Evolutionary conservation across 345 rosid genomes (phyloP).

Genomic region (Nasturtium officinale): DNA sequence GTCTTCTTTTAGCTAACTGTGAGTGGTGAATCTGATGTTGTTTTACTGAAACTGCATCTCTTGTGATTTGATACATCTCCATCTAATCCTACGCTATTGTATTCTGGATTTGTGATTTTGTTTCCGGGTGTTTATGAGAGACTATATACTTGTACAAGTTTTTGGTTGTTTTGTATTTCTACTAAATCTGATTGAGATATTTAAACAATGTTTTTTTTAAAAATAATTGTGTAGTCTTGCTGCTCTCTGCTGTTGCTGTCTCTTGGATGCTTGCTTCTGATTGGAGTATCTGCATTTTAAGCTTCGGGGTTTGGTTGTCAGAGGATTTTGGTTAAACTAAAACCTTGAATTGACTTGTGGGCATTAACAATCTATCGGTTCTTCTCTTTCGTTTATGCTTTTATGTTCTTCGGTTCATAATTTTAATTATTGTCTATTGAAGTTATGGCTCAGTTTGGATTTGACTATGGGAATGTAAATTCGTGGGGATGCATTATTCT

Average conservation of each 20-base stretch:
- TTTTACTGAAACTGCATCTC: slow-evolving; percentile 6
- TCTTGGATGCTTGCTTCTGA: slow-evolving; percentile 53
- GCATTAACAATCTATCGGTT: background rate
- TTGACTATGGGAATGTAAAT: slow-evolving; percentile 41
- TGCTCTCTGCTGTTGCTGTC: slow-evolving; percentile 47
- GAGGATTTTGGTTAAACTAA: too few species aligned
- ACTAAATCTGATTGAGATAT: background rate
- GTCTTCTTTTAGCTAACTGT: background rate
- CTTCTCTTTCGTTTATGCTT: slow-evolving; percentile 30
- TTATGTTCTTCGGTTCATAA: slow-evolving; percentile 16
- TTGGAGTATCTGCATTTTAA: background rate
- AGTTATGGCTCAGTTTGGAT: slow-evolving; percentile 24
- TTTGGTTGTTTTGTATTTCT: background rate
- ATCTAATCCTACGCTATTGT: slow-evolving; percentile 1
- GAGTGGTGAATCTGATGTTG: background rate
- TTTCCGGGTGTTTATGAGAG: background rate
- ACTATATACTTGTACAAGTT: background rate
- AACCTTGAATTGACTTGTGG: slow-evolving; percentile 1
- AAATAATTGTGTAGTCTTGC: slow-evolving; percentile 54
- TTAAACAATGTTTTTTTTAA: background rate
- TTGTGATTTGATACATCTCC: background rate
- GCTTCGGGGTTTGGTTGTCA: slow-evolving; percentile 10
- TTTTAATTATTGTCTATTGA: slow-evolving; percentile 7
- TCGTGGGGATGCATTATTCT: slow-evolving; percentile 21
- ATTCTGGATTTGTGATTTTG: background rate